Conservation (phyloP, 495 filamentous ascomycete species). For the Chaetomidium leptoderma region DNA sequence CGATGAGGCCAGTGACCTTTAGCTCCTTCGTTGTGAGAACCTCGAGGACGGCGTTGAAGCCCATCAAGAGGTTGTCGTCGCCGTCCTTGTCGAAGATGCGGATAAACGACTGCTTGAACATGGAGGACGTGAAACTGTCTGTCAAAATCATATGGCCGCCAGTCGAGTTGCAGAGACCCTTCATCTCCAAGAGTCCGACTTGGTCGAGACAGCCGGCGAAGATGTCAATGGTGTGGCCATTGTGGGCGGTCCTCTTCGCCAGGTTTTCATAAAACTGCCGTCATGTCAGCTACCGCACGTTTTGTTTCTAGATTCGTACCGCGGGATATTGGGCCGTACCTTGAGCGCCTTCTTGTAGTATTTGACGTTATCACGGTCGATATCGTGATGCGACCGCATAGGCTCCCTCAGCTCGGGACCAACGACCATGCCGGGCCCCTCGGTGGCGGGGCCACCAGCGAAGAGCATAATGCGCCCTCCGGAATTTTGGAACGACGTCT, state of each 20-base stretch:
- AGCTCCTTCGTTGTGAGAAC: slow-evolving; percentile 97
- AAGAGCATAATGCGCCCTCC: slow-evolving; percentile 97
- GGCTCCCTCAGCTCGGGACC: slow-evolving; percentile 95
- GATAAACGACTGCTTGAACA: slow-evolving; percentile 99
- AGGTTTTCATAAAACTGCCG: slow-evolving; percentile 90
- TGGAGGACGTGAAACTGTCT: slow-evolving; percentile 97
- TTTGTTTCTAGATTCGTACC: too few relatives aligned
- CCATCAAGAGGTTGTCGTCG: slow-evolving; percentile 93
- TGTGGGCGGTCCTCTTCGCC: slow-evolving; percentile 93
- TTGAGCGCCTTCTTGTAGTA: slow-evolving; percentile 99
- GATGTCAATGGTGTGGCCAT: slow-evolving; percentile 95
- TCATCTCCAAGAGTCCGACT: slow-evolving; percentile 98
- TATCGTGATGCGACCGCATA: slow-evolving; percentile 97
- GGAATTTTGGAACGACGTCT: slow-evolving; percentile 91
- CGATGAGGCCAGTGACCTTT: slow-evolving; percentile 97
- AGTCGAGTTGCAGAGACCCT: slow-evolving; percentile 91
- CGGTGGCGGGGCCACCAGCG: slow-evolving; percentile 89
- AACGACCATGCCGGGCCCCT: slow-evolving; percentile 95
- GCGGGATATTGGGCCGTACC: slow-evolving; percentile 51
- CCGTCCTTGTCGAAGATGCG: slow-evolving; percentile 96
- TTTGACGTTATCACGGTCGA: slow-evolving; percentile 97
- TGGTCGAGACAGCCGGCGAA: slow-evolving; percentile 98
- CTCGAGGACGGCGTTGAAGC: slow-evolving; percentile 95
- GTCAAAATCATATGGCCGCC: slow-evolving; percentile 98
- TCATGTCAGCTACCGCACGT: slow-evolving; percentile 27